phyloP scores from a whole-genome alignment of 768 basidiomycete species.

The Tricholoma sp. region DNA sequence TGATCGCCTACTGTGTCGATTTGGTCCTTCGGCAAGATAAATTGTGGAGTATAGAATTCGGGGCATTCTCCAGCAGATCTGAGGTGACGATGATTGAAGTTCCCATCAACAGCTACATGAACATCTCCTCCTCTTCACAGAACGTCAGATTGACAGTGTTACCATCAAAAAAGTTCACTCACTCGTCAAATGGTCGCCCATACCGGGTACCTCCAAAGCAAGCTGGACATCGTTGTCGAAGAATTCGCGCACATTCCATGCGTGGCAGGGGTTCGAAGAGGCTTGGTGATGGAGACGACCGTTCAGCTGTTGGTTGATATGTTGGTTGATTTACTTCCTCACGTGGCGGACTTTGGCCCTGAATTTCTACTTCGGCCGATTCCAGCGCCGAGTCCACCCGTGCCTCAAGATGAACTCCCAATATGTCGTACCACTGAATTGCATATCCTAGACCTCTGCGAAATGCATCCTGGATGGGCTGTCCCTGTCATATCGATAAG shows the following conservation, averaged over 20 bases:
- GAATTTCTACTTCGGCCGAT: not conserved
- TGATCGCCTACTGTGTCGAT: slow-evolving; percentile 26
- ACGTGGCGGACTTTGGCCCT: slow-evolving; percentile 6
- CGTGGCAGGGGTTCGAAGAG: not conserved
- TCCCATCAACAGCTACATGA: slow-evolving; percentile 31
- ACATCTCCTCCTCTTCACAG: slow-evolving; percentile 30
- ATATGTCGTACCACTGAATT: slow-evolving; percentile 11
- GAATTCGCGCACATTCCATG: slow-evolving; percentile 11
- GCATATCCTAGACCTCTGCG: slow-evolving; percentile 15
- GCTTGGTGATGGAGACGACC: slow-evolving; percentile 3
- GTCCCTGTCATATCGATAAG: slow-evolving; percentile 14
- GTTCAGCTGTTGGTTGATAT: not conserved
- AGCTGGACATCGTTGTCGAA: slow-evolving; percentile 25
- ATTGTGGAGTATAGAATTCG: slow-evolving; percentile 23
- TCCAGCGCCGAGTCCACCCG: slow-evolving; percentile 1
- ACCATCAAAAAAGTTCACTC: slow-evolving; percentile 4
- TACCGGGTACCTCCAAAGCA: slow-evolving; percentile 26
- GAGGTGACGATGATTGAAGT: slow-evolving; percentile 34
- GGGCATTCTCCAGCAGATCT: slow-evolving; percentile 24
- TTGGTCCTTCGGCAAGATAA: slow-evolving; percentile 27
- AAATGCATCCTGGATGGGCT: slow-evolving; percentile 25
- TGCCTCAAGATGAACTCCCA: slow-evolving; percentile 6
- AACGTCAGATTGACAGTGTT: not conserved
- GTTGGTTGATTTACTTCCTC: not conserved
- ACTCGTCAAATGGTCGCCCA: slow-evolving; percentile 18